These are phyloP conservation scores for Penicillium sp. DNA, from an alignment of 2,329 filamentous ascomycete species.

Conservation along the genomic window DNA sequence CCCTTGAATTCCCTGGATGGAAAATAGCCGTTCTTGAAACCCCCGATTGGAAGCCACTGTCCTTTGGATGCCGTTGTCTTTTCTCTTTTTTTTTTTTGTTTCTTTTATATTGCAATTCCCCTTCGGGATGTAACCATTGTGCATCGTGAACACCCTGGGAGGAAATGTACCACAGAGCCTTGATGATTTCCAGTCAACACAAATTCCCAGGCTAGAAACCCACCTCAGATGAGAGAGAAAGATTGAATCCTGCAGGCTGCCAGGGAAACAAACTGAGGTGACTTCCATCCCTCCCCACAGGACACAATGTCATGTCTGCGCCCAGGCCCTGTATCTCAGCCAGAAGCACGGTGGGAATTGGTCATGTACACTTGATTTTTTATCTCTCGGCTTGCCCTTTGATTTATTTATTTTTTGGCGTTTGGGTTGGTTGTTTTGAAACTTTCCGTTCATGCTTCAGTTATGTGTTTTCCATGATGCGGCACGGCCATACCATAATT, in stretches of 20 bases:
- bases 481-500: neutral
- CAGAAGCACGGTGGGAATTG: neutral
- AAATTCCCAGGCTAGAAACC: neutral
- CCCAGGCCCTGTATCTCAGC: neutral
- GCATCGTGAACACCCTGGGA: neutral
- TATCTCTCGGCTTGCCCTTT: neutral
- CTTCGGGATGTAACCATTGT: constrained; percentile 1
- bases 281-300: neutral
- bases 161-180: neutral
- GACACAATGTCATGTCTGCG: neutral
- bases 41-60: constrained; percentile 4
- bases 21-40: constrained; percentile 7
- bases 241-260: neutral
- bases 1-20: constrained; percentile 22
- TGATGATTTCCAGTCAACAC: neutral
- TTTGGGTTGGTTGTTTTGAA: constrained; percentile 8
- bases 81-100: neutral
- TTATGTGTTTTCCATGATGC: neutral
- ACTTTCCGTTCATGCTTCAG: neutral
- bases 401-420: constrained; percentile 1
- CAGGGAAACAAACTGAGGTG: no score
- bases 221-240: neutral
- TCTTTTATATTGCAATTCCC: neutral
- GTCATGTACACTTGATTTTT: neutral
- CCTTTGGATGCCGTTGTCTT: neutral